Evolutionary conservation across 73 alveolate genomes (phyloP).

Genomic region (Diophrys sp.): DNA sequence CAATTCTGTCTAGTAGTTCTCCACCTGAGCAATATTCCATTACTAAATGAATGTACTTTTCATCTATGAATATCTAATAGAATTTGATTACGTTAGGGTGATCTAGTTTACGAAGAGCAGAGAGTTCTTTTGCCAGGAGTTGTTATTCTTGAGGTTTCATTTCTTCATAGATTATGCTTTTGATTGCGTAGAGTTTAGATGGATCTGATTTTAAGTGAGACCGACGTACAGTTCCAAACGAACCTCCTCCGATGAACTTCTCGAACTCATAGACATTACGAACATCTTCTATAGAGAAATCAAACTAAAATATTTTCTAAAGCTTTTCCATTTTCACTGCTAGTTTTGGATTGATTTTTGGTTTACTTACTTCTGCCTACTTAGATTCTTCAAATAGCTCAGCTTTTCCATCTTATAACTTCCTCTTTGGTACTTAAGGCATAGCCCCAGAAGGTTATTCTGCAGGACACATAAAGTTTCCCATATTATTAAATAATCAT

Average conservation of each 20-base stretch:
- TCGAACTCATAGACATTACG: constrained; percentile 80
- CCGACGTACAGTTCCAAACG: constrained; percentile 90
- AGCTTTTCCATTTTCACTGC: too few relatives aligned
- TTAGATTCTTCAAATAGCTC: too few relatives aligned
- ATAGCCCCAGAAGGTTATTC: not conserved
- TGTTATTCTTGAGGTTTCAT: not conserved
- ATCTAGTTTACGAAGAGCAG: constrained; percentile 33
- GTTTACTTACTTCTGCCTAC: too few relatives aligned
- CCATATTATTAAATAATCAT: not conserved
- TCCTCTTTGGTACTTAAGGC: too few relatives aligned
- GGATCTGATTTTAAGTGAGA: constrained; percentile 54
- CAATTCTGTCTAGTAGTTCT: constrained; percentile 56
- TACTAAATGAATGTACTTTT: constrained; percentile 42
- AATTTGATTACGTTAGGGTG: constrained; percentile 58
- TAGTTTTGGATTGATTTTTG: too few relatives aligned
- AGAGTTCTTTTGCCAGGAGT: constrained; percentile 36
- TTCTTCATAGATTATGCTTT: not conserved
- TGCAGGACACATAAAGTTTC: not conserved
- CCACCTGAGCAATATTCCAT: constrained; percentile 83
- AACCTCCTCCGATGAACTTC: constrained; percentile 88
- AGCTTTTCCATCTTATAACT: too few relatives aligned
- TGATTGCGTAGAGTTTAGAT: not conserved
- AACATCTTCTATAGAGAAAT: constrained; percentile 71
- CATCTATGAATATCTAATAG: constrained; percentile 50
- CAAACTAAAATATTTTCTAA: too few relatives aligned